A percentile compares a stretch with the other conserved stretches of the same genome.
Evolutionary conservation across 441 rosid genomes (phyloP).

Genomic region (Hura crepitans): DNA sequence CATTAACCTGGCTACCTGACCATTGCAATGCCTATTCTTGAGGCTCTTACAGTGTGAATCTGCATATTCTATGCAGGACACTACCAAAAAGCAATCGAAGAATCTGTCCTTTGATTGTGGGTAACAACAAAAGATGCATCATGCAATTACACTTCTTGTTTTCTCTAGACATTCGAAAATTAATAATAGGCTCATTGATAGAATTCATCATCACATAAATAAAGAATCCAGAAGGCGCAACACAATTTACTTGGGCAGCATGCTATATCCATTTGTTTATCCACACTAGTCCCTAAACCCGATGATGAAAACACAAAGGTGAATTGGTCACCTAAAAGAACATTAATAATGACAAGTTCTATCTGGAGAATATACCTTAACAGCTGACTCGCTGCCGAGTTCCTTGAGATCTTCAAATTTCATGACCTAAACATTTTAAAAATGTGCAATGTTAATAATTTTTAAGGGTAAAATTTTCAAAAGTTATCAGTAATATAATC

Average conservation of each 20-base stretch:
- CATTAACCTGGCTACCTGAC: background rate
- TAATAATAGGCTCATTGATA: too few relatives aligned
- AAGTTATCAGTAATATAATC: background rate
- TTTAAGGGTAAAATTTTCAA: background rate
- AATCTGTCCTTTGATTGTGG: too few relatives aligned
- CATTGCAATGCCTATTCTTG: background rate
- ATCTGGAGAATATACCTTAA: slow-evolving; percentile 50
- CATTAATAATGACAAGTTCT: background rate
- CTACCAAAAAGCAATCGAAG: too few relatives aligned
- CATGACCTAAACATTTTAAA: slow-evolving; percentile 63
- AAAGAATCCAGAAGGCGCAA: background rate
- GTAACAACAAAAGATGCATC: too few relatives aligned
- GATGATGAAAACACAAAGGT: background rate
- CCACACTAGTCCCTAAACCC: background rate
- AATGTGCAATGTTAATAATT: slow-evolving; percentile 18
- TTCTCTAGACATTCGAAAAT: too few relatives aligned
- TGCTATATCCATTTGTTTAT: background rate
- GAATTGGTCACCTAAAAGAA: background rate
- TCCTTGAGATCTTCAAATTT: slow-evolving; percentile 94
- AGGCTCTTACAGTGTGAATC: too few relatives aligned
- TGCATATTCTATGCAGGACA: too few relatives aligned
- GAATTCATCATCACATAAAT: too few relatives aligned
- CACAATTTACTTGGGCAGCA: background rate
- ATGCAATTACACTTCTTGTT: too few relatives aligned
- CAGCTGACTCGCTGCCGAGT: slow-evolving; percentile 81